phyloP scores from a whole-genome alignment of 1,284 basidiomycete genomes.

The Trametes polyzona region DNA sequence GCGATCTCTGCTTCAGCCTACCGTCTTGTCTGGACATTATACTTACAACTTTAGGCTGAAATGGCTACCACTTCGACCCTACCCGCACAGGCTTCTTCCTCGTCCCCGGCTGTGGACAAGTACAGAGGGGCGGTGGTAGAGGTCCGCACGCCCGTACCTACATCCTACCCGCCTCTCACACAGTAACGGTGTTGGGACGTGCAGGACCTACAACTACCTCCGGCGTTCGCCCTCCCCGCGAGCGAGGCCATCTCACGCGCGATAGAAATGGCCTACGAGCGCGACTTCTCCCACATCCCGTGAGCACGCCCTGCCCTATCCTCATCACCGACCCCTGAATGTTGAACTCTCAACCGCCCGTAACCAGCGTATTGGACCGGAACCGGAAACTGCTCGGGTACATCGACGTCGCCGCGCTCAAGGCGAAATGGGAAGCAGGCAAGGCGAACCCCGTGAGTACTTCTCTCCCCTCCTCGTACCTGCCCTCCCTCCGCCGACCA shows the following conservation, averaged over 20 bases:
- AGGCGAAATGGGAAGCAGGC: constrained; percentile 77
- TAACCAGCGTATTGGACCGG: constrained; percentile 70
- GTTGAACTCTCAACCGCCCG: background rate
- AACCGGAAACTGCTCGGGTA: constrained; percentile 81
- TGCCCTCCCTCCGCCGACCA: too few relatives aligned
- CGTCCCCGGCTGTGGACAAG: constrained; percentile 46
- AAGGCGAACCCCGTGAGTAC: constrained; percentile 67
- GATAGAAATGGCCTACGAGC: constrained; percentile 85
- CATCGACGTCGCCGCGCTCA: constrained; percentile 75
- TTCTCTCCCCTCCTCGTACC: constrained; percentile 3
- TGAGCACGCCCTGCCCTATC: constrained; percentile 40
- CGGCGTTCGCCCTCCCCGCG: constrained; percentile 82
- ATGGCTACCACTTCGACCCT: constrained; percentile 22
- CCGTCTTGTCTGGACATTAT: background rate
- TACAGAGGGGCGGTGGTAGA: constrained; percentile 85
- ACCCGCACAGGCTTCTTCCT: constrained; percentile 10
- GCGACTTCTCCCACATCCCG: constrained; percentile 92
- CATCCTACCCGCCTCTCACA: too few relatives aligned
- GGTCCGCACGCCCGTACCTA: constrained; percentile 42
- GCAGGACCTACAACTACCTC: constrained; percentile 87
- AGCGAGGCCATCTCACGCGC: constrained; percentile 74
- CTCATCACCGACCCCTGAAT: background rate
- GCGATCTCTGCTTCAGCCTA: background rate
- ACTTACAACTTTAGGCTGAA: background rate
- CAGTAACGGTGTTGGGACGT: constrained; percentile 55